These are phyloP conservation scores for Huntiella abstrusa DNA, from an alignment of 2,329 filamentous ascomycete species.

Conservation along the genomic window DNA sequence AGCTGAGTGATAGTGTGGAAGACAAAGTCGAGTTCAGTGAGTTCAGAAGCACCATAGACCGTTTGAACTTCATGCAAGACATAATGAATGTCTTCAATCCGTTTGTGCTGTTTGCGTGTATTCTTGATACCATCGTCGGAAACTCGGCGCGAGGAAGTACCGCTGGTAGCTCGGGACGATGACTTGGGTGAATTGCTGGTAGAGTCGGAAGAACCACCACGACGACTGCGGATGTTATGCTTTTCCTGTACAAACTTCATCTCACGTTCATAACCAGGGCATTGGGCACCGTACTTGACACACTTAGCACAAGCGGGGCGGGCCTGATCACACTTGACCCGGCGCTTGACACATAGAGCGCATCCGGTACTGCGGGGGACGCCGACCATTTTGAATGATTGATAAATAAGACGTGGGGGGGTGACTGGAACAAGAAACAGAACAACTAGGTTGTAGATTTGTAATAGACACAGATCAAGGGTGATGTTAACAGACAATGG, in stretches of 20 bases:
- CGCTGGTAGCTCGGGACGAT: neutral
- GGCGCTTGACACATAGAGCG: slow-evolving; percentile 22
- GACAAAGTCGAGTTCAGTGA: slow-evolving; percentile 12
- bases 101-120: neutral
- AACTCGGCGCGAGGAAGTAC: neutral
- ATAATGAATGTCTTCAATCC: neutral
- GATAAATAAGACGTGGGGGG: too few relatives aligned
- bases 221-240: slow-evolving; percentile 18
- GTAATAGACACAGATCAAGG: too few relatives aligned
- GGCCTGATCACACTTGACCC: slow-evolving; percentile 27
- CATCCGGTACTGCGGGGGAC: slow-evolving; percentile 16
- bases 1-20: slow-evolving; percentile 15
- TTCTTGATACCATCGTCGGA: neutral
- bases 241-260: slow-evolving; percentile 24
- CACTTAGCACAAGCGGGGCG: slow-evolving; percentile 24
- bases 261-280: slow-evolving; percentile 21
- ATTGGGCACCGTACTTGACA: slow-evolving; percentile 20
- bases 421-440: too few relatives aligned
- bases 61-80: slow-evolving; percentile 2
- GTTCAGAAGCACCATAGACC: slow-evolving; percentile 1
- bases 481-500: too few relatives aligned
- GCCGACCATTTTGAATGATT: slow-evolving; percentile 12
- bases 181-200: slow-evolving; percentile 2
- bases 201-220: slow-evolving; percentile 3
- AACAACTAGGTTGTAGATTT: too few relatives aligned